Conservation (phyloP, 169 alveolate species). For the Plasmodium ovale region DNA sequence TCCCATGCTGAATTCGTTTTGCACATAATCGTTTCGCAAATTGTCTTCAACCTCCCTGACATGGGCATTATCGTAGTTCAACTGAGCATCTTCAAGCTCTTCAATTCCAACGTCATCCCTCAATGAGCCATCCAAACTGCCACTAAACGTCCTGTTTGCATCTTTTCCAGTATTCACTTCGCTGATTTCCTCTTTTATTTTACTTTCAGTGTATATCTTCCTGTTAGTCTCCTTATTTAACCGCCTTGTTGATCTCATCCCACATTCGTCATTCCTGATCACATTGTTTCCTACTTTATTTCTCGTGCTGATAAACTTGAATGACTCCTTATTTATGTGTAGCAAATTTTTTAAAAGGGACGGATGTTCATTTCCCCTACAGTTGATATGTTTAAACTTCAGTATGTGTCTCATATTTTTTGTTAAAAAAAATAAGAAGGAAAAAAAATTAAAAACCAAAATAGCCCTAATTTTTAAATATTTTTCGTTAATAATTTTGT, state of each 20-base stretch:
- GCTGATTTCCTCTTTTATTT: neutral
- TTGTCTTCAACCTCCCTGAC: too few relatives aligned
- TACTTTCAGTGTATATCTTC: conserved; percentile 13
- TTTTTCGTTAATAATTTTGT: too few relatives aligned
- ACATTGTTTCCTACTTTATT: neutral
- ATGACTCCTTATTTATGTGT: conserved; percentile 1
- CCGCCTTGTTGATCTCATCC: neutral
- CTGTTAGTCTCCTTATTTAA: neutral
- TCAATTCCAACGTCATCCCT: too few relatives aligned
- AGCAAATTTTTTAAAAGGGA: conserved; percentile 1
- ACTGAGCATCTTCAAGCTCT: neutral
- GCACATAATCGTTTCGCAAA: too few relatives aligned
- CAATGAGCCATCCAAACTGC: too few relatives aligned
- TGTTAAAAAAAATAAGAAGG: conserved; percentile 9
- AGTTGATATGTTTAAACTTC: conserved; percentile 1
- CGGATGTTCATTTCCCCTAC: neutral
- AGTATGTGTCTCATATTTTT: conserved; percentile 26
- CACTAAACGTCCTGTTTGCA: neutral
- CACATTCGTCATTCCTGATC: neutral
- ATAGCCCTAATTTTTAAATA: conserved; percentile 1
- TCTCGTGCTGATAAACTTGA: neutral
- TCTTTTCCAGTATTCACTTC: neutral
- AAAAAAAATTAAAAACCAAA: conserved; percentile 10
- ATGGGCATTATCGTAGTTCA: too few relatives aligned
- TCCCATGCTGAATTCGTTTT: too few relatives aligned